Evolutionary conservation across 805 yeast species (phyloP).

Genomic region (Wickerhamomyces chambardii): DNA sequence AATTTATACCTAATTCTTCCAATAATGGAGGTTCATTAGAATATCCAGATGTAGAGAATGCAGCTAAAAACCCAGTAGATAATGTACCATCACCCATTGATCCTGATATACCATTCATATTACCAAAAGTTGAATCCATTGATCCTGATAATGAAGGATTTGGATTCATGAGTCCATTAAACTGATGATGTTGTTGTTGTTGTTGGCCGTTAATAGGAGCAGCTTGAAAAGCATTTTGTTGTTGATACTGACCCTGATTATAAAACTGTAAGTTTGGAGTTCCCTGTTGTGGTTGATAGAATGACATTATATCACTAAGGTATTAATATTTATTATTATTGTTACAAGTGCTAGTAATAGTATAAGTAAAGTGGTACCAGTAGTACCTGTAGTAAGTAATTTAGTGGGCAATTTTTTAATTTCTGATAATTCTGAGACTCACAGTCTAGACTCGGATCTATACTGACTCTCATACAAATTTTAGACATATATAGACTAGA

Average conservation of each 20-base stretch:
- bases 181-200: slow-evolving; percentile 3
- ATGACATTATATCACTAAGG: neutral
- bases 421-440: too few species aligned
- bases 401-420: neutral
- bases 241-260: neutral
- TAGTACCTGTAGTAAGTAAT: too few species aligned
- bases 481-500: too few species aligned
- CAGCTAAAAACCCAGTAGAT: slow-evolving; percentile 77
- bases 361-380: too few species aligned
- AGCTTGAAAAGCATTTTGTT: too few species aligned
- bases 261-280: neutral
- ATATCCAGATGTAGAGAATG: slow-evolving; percentile 88
- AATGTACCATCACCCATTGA: slow-evolving; percentile 30
- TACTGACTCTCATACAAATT: too few species aligned
- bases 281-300: neutral
- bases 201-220: too few species aligned
- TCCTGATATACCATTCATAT: slow-evolving; percentile 13
- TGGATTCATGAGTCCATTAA: slow-evolving; percentile 4
- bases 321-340: too few species aligned
- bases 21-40: slow-evolving; percentile 91
- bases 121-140: slow-evolving; percentile 20
- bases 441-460: too few species aligned
- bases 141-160: slow-evolving; percentile 28
- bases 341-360: too few species aligned
- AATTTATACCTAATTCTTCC: slow-evolving; percentile 91